phyloP scores from a whole-genome alignment of 2,329 filamentous ascomycete genomes.

The Magnaporthiopsis poae region DNA sequence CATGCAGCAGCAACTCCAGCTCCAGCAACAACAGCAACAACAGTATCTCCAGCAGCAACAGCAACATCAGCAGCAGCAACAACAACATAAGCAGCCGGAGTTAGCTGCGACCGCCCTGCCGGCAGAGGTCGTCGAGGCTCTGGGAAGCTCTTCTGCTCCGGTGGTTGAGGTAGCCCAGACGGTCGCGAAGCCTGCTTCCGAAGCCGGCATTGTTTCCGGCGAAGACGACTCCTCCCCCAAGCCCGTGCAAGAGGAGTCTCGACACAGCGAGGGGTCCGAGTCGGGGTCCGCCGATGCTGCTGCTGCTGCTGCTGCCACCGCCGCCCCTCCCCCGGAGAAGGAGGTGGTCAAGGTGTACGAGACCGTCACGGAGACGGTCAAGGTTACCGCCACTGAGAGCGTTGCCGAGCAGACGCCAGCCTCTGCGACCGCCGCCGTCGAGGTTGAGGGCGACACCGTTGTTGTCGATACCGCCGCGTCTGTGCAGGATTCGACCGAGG shows the following conservation, averaged over 20 bases:
- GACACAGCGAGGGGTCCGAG: background rate
- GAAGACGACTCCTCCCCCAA: background rate
- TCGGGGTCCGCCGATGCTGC: too few relatives aligned
- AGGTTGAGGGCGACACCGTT: slow-evolving; percentile 12
- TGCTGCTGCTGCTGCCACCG: background rate
- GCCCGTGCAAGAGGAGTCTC: background rate
- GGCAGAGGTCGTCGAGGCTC: background rate
- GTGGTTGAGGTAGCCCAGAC: background rate
- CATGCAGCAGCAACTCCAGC: slow-evolving; percentile 9
- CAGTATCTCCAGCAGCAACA: slow-evolving; percentile 12
- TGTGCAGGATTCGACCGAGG: slow-evolving; percentile 1
- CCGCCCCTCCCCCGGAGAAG: slow-evolving; percentile 10
- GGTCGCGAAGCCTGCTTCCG: background rate
- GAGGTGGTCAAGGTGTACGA: slow-evolving; percentile 16
- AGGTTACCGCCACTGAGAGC: slow-evolving; percentile 12
- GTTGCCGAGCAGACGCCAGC: background rate
- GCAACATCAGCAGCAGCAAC: slow-evolving; percentile 11
- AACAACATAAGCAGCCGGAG: slow-evolving; percentile 11
- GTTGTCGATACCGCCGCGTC: slow-evolving; percentile 16
- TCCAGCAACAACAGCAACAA: slow-evolving; percentile 12
- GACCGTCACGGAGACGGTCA: slow-evolving; percentile 15
- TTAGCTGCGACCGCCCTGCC: slow-evolving; percentile 1
- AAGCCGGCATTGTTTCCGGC: background rate
- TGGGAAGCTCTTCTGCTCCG: background rate
- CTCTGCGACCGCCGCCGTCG: slow-evolving; percentile 11